phyloP scores from a whole-genome alignment of 2,329 filamentous ascomycete genomes.

The Helminthosporium solani region DNA sequence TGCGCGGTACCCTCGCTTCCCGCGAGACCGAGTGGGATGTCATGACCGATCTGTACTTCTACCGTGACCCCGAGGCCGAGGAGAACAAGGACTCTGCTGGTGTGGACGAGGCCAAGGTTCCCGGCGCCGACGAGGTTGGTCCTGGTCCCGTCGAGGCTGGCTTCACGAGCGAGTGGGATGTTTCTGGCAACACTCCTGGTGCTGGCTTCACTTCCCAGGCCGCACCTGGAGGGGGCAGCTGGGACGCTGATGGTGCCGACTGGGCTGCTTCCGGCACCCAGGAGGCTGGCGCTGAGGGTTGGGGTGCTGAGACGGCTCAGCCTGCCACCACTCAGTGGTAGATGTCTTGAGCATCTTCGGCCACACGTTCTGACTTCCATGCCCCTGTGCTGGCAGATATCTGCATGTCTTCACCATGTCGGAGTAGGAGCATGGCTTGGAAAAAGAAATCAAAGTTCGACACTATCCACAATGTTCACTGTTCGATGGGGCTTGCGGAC shows the following conservation, averaged over 20 bases:
- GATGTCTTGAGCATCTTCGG: slow-evolving; percentile 23
- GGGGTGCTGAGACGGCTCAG: slow-evolving; percentile 47
- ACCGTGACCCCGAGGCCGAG: slow-evolving; percentile 99
- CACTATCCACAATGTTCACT: slow-evolving; percentile 10
- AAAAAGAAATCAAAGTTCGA: slow-evolving; percentile 26
- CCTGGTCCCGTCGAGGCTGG: slow-evolving; percentile 74
- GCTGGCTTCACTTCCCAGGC: slow-evolving; percentile 60
- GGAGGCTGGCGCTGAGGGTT: slow-evolving; percentile 54
- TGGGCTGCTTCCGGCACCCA: slow-evolving; percentile 59
- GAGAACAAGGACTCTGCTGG: slow-evolving; percentile 90
- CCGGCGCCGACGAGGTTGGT: slow-evolving; percentile 82
- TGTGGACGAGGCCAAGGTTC: slow-evolving; percentile 80
- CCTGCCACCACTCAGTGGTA: slow-evolving; percentile 47
- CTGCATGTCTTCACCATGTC: slow-evolving; percentile 16
- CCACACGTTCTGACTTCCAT: slow-evolving; percentile 17
- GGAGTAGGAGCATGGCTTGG: slow-evolving; percentile 34
- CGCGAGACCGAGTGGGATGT: slow-evolving; percentile 98
- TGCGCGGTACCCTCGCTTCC: slow-evolving; percentile 93
- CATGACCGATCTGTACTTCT: slow-evolving; percentile 99
- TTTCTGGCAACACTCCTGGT: slow-evolving; percentile 63
- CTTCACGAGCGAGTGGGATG: slow-evolving; percentile 86
- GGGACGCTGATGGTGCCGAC: slow-evolving; percentile 65
- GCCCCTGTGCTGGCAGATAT: slow-evolving; percentile 6
- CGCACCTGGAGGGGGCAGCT: slow-evolving; percentile 63
- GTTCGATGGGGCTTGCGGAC: slow-evolving; percentile 17